phyloP scores from a whole-genome alignment of 371 early-diverging fungal genomes.

The Mortierella sp. region DNA sequence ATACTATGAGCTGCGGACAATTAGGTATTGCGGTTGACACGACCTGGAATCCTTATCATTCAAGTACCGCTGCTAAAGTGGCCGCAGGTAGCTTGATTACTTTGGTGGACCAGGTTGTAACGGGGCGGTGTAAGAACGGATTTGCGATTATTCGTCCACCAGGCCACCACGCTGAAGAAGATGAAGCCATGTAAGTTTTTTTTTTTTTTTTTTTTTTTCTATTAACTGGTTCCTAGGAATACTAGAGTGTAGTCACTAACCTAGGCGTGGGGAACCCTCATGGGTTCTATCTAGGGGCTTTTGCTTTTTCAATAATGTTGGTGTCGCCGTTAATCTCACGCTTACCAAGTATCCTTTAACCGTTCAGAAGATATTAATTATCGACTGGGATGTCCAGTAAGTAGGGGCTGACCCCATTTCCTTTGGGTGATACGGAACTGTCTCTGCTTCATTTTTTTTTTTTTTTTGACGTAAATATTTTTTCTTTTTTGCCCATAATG shows the following conservation, averaged over 20 bases:
- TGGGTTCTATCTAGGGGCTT: constrained; percentile 62
- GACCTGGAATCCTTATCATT: constrained; percentile 65
- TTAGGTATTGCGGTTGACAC: constrained; percentile 70
- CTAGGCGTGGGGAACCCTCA: not conserved
- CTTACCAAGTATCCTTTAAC: constrained; percentile 59
- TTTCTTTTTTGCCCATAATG: not conserved
- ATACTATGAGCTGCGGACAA: constrained; percentile 66
- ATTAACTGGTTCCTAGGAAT: not conserved
- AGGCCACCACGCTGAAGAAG: constrained; percentile 76
- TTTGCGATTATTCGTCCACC: constrained; percentile 75
- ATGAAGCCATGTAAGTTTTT: constrained; percentile 62
- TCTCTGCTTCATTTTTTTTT: not conserved
- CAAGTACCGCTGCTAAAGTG: constrained; percentile 62
- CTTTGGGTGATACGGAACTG: not conserved
- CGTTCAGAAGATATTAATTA: constrained; percentile 65
- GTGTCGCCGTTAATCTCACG: constrained; percentile 67
- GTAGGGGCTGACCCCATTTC: constrained; percentile 15
- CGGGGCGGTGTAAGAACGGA: constrained; percentile 67
- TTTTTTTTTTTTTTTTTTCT: not conserved
- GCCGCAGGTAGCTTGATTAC: constrained; percentile 68
- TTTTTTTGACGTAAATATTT: not conserved
- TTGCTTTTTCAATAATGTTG: constrained; percentile 77
- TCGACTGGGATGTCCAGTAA: constrained; percentile 81
- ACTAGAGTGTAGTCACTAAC: not conserved
- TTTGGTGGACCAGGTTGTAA: constrained; percentile 62